A percentile compares a stretch with the other conserved stretches of the same genome.
These are phyloP conservation scores for Phytophthora sojae DNA, from an alignment of 352 stramenopile species.

Conservation along the genomic window DNA sequence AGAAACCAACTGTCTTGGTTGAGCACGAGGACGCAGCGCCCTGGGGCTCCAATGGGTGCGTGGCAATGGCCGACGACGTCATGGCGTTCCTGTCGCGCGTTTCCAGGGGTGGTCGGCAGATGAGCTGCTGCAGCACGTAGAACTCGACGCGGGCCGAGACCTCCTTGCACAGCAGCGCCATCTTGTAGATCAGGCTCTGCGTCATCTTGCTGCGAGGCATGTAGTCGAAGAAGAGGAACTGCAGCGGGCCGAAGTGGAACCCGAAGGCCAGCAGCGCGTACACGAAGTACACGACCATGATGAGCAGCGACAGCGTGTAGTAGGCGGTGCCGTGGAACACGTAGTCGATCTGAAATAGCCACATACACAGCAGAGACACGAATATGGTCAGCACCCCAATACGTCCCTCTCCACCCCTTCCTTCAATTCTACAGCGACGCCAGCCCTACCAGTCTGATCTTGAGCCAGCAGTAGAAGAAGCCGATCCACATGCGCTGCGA, in stretches of 20 bases:
- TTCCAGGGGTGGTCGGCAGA: constrained; percentile 51
- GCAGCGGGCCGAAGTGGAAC: constrained; percentile 80
- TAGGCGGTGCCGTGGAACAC: constrained; percentile 81
- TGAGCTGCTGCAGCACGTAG: constrained; percentile 64
- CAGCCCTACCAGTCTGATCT: constrained; percentile 67
- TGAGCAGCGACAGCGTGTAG: constrained; percentile 65
- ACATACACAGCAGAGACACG: neutral
- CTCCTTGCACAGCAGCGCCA: constrained; percentile 44
- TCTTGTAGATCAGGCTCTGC: constrained; percentile 54
- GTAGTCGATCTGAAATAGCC: constrained; percentile 67
- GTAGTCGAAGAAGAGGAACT: constrained; percentile 84
- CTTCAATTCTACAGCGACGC: constrained; percentile 8
- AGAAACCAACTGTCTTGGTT: constrained; percentile 27
- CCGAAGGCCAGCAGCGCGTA: constrained; percentile 74
- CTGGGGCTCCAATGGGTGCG: constrained; percentile 31
- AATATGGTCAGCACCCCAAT: constrained; percentile 2
- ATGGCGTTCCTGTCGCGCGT: constrained; percentile 41
- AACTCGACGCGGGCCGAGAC: constrained; percentile 55
- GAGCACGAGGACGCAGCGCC: constrained; percentile 13
- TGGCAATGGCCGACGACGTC: constrained; percentile 37
- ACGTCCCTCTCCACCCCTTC: neutral
- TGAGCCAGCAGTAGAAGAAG: constrained; percentile 76
- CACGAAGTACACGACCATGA: constrained; percentile 74
- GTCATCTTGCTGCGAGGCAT: constrained; percentile 66
- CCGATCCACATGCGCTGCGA: constrained; percentile 74